Evolutionary conservation across 495 filamentous ascomycete species (phyloP).

Genomic region (Aspergillus sclerotioniger): DNA sequence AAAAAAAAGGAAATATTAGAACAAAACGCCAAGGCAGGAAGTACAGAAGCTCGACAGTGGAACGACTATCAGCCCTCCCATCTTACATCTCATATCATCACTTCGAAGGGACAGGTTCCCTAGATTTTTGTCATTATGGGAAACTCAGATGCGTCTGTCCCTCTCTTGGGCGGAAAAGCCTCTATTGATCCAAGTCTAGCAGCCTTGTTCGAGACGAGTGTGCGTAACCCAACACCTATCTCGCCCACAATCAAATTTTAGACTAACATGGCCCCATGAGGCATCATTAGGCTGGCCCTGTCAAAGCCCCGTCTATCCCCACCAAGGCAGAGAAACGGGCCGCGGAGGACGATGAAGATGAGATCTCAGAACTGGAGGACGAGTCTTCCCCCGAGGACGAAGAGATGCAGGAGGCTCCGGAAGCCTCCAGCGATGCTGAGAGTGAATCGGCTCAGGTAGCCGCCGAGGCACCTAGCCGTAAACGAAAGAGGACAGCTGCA

Average conservation of each 20-base stretch:
- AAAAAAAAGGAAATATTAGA: slow-evolving; percentile 29
- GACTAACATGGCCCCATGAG: slow-evolving; percentile 1
- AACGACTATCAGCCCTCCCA: no score
- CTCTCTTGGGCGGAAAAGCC: slow-evolving; percentile 37
- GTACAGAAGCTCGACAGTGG: no score
- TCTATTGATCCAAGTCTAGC: slow-evolving; percentile 72
- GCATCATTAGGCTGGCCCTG: slow-evolving; percentile 60
- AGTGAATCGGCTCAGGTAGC: slow-evolving; percentile 35
- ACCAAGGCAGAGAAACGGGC: slow-evolving; percentile 30
- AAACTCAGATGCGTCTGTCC: slow-evolving; percentile 19
- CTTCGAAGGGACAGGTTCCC: not conserved
- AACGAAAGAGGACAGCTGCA: slow-evolving; percentile 72
- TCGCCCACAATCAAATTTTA: slow-evolving; percentile 16
- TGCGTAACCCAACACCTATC: slow-evolving; percentile 38
- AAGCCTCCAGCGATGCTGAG: slow-evolving; percentile 28
- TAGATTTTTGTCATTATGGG: not conserved
- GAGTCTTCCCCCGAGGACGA: slow-evolving; percentile 34
- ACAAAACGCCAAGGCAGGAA: not conserved
- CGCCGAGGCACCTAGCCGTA: slow-evolving; percentile 54
- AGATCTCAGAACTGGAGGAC: slow-evolving; percentile 30
- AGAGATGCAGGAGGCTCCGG: slow-evolving; percentile 45
- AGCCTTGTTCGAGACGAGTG: slow-evolving; percentile 78
- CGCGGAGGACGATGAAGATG: slow-evolving; percentile 34
- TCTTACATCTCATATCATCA: not conserved
- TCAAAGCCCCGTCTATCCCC: slow-evolving; percentile 54